Base-by-base conservation (phyloP, 768 basidiomycete genomes). In the Leccinum disarticulatum region DNA sequence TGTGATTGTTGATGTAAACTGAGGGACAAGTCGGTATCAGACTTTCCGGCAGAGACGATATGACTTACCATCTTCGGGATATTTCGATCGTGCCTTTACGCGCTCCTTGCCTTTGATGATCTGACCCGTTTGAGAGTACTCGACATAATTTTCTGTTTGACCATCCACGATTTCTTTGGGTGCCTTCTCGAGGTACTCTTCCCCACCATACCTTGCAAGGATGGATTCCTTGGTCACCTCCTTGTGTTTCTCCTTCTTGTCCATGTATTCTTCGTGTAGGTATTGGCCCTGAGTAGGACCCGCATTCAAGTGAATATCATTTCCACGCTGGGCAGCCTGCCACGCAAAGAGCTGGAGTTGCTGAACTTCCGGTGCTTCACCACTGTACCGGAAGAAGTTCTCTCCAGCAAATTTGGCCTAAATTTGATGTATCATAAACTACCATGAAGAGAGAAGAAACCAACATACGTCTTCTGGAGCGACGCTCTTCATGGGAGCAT, bases 251-350 rank as follows among this genome's bases (percentile, higher is more conserved):
- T 95, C 95, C 77, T 95, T 98, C 82, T 95, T 96, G 68, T 94
- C 81, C 65, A 83, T 85, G 79, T 90, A 99, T 67, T 98, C 91
- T 43, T 88, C 82, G 70, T 98, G 95, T 36, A 97, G 79, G 15
- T 96, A 81, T 76, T 96, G 87, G 50, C 95, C 95, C 68, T 95
- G 93, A 0, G 97, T 99, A 4, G 97, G 97, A 66, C 96, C 97
- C 46, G 97, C 92, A 67, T 95, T 92, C 63, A 97, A 79, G 74
- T 99, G 94, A 15, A 99, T 88, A 70, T 98, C 94, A 68, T 95
- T 95, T 1, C 97, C 97, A 6, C 90, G 85, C 48, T 91, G 86
- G 33, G 90, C 88, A 27, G 95, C 93, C 71, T 98, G 91, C 96
- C 95, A 98, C 1, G 97, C 97, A 72, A 98, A 99, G 17, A 98